Percentiles rank a stretch among this genome's conserved stretches.
phyloP scores from a whole-genome alignment of 2,329 filamentous ascomycete species.

The Fusarium sterilihyphosum region DNA sequence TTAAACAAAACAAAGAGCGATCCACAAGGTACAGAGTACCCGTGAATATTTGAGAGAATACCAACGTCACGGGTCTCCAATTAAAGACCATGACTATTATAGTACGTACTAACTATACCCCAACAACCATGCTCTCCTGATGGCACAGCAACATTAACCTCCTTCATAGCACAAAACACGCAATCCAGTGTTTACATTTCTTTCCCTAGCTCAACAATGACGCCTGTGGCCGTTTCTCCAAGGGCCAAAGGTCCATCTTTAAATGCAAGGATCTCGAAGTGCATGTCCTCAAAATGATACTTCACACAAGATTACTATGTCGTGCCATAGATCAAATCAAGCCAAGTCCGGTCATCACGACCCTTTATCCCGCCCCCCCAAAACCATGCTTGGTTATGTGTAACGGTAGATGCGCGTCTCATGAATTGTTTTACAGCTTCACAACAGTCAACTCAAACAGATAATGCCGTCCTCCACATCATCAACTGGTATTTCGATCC shows the following conservation, averaged over 20 bases:
- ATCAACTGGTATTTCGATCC: neutral
- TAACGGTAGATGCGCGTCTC: neutral
- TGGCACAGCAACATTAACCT: slow-evolving; percentile 24
- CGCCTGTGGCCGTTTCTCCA: slow-evolving; percentile 1
- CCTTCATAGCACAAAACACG: slow-evolving; percentile 13
- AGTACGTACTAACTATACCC: neutral
- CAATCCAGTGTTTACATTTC: slow-evolving; percentile 16
- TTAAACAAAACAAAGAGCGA: neutral
- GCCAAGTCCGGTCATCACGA: neutral
- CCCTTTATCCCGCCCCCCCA: neutral
- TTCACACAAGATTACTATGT: neutral
- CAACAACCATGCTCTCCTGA: slow-evolving; percentile 1
- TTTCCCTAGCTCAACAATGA: neutral
- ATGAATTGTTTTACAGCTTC: slow-evolving; percentile 15
- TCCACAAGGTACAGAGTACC: neutral
- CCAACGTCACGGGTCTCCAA: slow-evolving; percentile 8
- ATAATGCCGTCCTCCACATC: slow-evolving; percentile 1
- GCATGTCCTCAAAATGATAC: neutral
- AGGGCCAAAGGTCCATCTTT: neutral
- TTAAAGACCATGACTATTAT: slow-evolving; percentile 1
- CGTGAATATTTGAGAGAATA: neutral
- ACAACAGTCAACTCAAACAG: neutral
- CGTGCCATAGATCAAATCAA: neutral
- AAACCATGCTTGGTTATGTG: neutral
- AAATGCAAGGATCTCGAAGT: neutral